These are phyloP conservation scores for Penicillium oxalicum DNA, from an alignment of 2,329 filamentous ascomycete genomes.

Conservation along the genomic window DNA sequence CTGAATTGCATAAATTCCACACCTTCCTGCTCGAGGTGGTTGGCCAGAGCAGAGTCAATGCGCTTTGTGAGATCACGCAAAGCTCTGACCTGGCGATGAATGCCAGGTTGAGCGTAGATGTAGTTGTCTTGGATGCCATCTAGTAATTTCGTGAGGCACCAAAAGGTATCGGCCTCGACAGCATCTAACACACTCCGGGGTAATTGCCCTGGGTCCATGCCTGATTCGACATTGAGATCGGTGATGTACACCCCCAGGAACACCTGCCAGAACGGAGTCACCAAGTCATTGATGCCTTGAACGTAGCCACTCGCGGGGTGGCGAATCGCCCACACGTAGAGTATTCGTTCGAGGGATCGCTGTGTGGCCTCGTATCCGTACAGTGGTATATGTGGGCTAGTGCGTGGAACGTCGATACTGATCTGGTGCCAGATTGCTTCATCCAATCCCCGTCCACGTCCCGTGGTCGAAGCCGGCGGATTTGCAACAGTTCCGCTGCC, in stretches of 20 bases:
- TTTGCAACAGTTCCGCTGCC: slow-evolving; percentile 42
- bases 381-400: slow-evolving; percentile 89
- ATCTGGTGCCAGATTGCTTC: slow-evolving; percentile 99
- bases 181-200: slow-evolving; percentile 87
- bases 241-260: slow-evolving; percentile 93
- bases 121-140: slow-evolving; percentile 99
- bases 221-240: slow-evolving; percentile 83
- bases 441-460: slow-evolving; percentile 70
- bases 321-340: slow-evolving; percentile 96
- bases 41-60: slow-evolving; percentile 78
- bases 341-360: slow-evolving; percentile 82
- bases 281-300: slow-evolving; percentile 96
- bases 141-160: slow-evolving; percentile 96
- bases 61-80: slow-evolving; percentile 83
- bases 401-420: slow-evolving; percentile 93
- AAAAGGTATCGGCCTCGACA: slow-evolving; percentile 95
- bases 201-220: slow-evolving; percentile 94
- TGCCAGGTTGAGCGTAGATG: slow-evolving; percentile 94
- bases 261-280: slow-evolving; percentile 97
- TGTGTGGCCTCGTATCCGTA: slow-evolving; percentile 97
- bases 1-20: slow-evolving; percentile 99
- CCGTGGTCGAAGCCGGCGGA: slow-evolving; percentile 38
- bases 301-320: slow-evolving; percentile 97
- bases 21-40: slow-evolving; percentile 81
- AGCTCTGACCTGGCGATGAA: slow-evolving; percentile 85